Evolutionary conservation across 352 stramenopile genomes (phyloP).

Genomic region (Phytophthora rubi): DNA sequence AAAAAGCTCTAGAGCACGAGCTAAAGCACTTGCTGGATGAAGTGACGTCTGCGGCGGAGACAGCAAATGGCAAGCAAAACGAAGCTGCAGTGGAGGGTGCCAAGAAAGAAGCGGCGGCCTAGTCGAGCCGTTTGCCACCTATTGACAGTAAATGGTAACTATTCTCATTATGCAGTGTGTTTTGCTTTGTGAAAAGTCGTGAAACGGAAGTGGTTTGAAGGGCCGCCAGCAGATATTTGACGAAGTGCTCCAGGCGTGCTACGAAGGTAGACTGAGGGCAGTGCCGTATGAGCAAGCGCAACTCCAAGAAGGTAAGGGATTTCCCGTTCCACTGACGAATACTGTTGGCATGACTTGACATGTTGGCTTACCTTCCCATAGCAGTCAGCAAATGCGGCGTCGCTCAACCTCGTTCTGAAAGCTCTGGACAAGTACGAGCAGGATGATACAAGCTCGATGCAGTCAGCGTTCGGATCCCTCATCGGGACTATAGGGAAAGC

Average conservation of each 20-base stretch:
- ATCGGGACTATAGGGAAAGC: slow-evolving; percentile 27
- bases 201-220: slow-evolving; percentile 42
- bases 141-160: slow-evolving; percentile 19
- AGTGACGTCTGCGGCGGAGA: slow-evolving; percentile 16
- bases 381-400: slow-evolving; percentile 41
- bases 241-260: neutral
- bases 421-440: slow-evolving; percentile 70
- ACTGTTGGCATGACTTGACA: neutral
- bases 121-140: slow-evolving; percentile 18
- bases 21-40: slow-evolving; percentile 51
- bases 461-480: slow-evolving; percentile 37
- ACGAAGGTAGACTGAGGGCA: neutral
- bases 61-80: slow-evolving; percentile 6
- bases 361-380: slow-evolving; percentile 12
- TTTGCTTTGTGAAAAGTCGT: slow-evolving; percentile 47
- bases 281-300: slow-evolving; percentile 56
- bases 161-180: slow-evolving; percentile 12
- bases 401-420: slow-evolving; percentile 62
- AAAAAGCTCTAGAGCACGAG: slow-evolving; percentile 56
- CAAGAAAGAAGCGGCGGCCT: slow-evolving; percentile 22
- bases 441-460: slow-evolving; percentile 32
- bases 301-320: slow-evolving; percentile 49
- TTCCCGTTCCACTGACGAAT: neutral
- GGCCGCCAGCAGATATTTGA: slow-evolving; percentile 14
- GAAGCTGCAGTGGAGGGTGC: slow-evolving; percentile 1